A percentile compares a stretch with the other conserved stretches of the same genome.
Conservation (phyloP, 1,284 basidiomycete species). For the Ustilago tritici region DNA sequence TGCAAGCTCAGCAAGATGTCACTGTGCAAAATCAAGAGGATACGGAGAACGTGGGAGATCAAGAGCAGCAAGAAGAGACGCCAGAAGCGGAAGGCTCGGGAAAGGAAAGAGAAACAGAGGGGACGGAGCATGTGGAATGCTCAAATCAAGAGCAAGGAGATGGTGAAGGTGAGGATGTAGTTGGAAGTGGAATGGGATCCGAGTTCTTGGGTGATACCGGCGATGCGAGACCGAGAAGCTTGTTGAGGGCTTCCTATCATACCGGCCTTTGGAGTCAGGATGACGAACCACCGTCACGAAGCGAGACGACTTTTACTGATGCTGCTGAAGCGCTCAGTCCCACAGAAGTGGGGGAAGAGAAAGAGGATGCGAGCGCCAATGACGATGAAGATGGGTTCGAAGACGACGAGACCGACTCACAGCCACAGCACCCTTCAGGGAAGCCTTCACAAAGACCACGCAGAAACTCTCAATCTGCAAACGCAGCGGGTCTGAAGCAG, state of each 20-base stretch:
- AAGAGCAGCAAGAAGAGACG: not conserved
- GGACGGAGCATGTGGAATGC: not conserved
- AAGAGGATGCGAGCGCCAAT: not conserved
- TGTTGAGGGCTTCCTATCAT: slow-evolving; percentile 43
- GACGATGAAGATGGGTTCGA: not conserved
- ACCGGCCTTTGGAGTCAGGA: slow-evolving; percentile 42
- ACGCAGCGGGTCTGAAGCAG: not conserved
- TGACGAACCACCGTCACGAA: slow-evolving; percentile 16
- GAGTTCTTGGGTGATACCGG: not conserved
- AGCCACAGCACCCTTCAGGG: no score
- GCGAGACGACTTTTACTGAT: not conserved
- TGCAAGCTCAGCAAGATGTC: not conserved
- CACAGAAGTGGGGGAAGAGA: not conserved
- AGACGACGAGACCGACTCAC: not conserved
- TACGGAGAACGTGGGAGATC: not conserved
- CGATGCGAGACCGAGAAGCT: slow-evolving; percentile 4
- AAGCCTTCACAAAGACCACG: not conserved
- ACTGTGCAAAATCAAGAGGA: not conserved
- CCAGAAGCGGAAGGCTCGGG: no score
- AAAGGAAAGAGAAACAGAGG: no score
- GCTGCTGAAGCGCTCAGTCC: not conserved
- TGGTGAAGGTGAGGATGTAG: not conserved
- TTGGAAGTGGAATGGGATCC: not conserved
- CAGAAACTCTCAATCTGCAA: slow-evolving; percentile 2
- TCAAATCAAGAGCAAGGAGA: not conserved